phyloP scores from a whole-genome alignment of 1,284 basidiomycete species.

The Cerrena zonata region DNA sequence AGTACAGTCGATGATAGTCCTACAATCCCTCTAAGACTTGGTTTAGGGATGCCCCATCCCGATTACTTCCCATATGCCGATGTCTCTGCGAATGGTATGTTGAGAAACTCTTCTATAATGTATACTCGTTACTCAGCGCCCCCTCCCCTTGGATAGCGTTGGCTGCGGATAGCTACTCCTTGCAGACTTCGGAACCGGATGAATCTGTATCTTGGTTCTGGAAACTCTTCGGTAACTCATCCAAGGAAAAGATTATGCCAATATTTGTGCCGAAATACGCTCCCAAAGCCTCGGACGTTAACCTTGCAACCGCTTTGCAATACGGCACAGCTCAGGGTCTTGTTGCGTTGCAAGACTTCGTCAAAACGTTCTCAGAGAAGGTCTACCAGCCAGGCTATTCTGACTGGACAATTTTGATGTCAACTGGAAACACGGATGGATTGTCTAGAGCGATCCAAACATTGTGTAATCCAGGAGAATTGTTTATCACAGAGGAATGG shows the following conservation, averaged over 20 bases:
- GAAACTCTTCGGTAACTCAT: conserved; percentile 49
- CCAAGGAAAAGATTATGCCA: conserved; percentile 41
- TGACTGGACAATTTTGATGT: conserved; percentile 60
- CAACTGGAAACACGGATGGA: conserved; percentile 76
- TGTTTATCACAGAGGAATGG: conserved; percentile 67
- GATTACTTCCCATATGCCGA: conserved; percentile 60
- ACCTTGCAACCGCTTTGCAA: conserved; percentile 66
- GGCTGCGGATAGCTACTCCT: conserved; percentile 32
- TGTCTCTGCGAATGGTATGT: conserved; percentile 41
- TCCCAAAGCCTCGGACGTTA: conserved; percentile 44
- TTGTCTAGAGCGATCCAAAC: conserved; percentile 52
- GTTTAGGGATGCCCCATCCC: conserved; percentile 54
- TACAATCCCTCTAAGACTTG: neutral
- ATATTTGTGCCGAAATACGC: conserved; percentile 63
- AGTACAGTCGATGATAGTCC: conserved; percentile 11
- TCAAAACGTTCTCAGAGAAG: conserved; percentile 53
- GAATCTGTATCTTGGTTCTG: conserved; percentile 57
- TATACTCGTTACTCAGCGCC: neutral
- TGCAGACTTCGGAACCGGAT: conserved; percentile 22
- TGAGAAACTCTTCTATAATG: neutral
- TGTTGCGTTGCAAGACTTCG: conserved; percentile 45
- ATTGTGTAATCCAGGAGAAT: conserved; percentile 70
- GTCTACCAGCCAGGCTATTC: conserved; percentile 67
- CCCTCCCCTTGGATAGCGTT: conserved; percentile 24
- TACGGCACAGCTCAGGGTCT: conserved; percentile 63